Base-by-base conservation (phyloP, 495 filamentous ascomycete genomes). In the Penicillium arizonense region DNA sequence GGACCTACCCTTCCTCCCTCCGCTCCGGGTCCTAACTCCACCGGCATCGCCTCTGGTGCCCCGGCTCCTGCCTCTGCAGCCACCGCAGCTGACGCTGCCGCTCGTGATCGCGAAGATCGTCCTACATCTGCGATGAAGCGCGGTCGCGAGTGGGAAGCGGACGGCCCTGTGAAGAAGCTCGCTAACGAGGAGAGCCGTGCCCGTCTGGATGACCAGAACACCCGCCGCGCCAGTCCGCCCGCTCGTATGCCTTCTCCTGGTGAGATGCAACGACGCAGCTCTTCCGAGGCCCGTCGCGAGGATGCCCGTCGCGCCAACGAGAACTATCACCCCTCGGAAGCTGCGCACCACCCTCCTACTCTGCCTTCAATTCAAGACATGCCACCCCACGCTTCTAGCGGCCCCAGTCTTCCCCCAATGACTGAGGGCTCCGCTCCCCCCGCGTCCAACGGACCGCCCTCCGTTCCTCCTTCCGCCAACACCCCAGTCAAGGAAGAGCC, bases 291-390 rank as follows among this genome's bases (percentile, higher is more conserved):
- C 47, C 82, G 86, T 26, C 75, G 72, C 43, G 87, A 89, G 32
- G 86, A 89, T 56, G 80, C 87, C 56, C 82, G 85, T 33, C 84
- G 86, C 32, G 74, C 76, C 23, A 87, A 88, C 47, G 88, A 92
- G 41, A 82, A 79, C 41, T 96, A 96, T 57, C 88, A 95, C 58
- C 91, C 91, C 5, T 95, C 91, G 1, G 91, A 95, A 63, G 89
- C 89, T 23, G 90, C 91, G 5, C 91, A 96, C 69, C 91, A 96
- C 62, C 87, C 88, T 9, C 87, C 83, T 20, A 82, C 86, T 3
- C 75, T 91, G 51, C 82, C 86, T 13, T 82, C 87, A 14, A 85
- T 88, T 53, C 87, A 91, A 57, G 75, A 85, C 30, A 87, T 88
- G 77, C 86, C 87, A 47, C 82, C 81, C 30, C 83, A 83, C 16